A percentile compares a stretch with the other conserved stretches of the same genome.
Conservation (phyloP, 1,284 basidiomycete species). For the Mycosarcoma mackinlayi region DNA sequence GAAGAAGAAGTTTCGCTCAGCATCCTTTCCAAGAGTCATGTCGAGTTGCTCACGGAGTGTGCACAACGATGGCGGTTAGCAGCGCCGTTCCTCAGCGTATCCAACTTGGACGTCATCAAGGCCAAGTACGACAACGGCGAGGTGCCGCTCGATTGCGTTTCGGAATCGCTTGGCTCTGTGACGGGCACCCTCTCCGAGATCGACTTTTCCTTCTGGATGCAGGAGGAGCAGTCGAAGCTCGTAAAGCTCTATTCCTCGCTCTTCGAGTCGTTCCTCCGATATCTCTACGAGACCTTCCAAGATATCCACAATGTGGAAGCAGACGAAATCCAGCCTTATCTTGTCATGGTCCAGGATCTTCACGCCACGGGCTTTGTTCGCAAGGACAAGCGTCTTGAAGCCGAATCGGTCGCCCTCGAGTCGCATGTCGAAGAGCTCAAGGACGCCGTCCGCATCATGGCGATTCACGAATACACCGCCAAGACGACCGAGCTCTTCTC, state of each 20-base stretch:
- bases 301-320: slow-evolving; percentile 66
- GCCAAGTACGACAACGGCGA: slow-evolving; percentile 88
- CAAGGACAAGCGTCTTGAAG: slow-evolving; percentile 44
- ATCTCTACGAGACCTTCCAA: slow-evolving; percentile 86
- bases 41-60: slow-evolving; percentile 86
- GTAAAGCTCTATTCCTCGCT: slow-evolving; percentile 68
- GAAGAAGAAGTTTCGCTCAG: slow-evolving; percentile 95
- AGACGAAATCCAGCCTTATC: slow-evolving; percentile 55
- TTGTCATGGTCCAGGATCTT: slow-evolving; percentile 65
- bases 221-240: slow-evolving; percentile 77
- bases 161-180: slow-evolving; percentile 82
- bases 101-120: slow-evolving; percentile 87
- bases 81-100: slow-evolving; percentile 79
- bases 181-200: slow-evolving; percentile 78
- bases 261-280: slow-evolving; percentile 87
- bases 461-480: slow-evolving; percentile 74
- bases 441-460: slow-evolving; percentile 75
- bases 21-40: slow-evolving; percentile 84
- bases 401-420: slow-evolving; percentile 52
- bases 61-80: slow-evolving; percentile 89
- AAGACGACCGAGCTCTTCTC: slow-evolving; percentile 74
- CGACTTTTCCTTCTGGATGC: slow-evolving; percentile 76
- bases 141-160: slow-evolving; percentile 90
- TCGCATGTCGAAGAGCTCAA: slow-evolving; percentile 67
- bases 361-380: slow-evolving; percentile 61